Percentiles rank a stretch among this genome's conserved stretches.
These are phyloP conservation scores for Pulicaria dysenterica DNA, from an alignment of 129 eudicot species.

Conservation along the genomic window DNA sequence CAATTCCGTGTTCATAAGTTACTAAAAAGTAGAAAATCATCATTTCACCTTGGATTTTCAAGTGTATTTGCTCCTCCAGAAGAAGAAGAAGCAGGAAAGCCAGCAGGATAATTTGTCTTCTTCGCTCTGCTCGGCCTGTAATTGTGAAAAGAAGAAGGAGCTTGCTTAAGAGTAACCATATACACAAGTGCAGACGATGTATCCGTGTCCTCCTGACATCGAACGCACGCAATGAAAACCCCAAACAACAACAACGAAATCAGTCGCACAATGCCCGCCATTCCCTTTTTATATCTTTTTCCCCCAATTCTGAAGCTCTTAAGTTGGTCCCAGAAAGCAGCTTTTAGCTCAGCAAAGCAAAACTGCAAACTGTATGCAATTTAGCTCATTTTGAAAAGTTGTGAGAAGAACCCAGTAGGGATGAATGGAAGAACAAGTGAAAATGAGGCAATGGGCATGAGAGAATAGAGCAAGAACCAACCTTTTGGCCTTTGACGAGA, in stretches of 20 bases:
- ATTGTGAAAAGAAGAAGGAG: conserved; percentile 51
- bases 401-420: conserved; percentile 20
- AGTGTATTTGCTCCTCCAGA: conserved; percentile 49
- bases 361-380: conserved; percentile 11
- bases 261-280: conserved; percentile 45
- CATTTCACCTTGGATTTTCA: conserved; percentile 59
- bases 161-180: conserved; percentile 77
- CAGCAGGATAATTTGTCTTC: conserved; percentile 27
- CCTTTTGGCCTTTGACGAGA: too few species aligned
- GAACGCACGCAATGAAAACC: conserved; percentile 29
- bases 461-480: not conserved
- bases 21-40: not conserved
- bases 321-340: conserved; percentile 24
- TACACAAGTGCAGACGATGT: conserved; percentile 52
- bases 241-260: conserved; percentile 40
- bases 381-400: conserved; percentile 5
- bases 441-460: conserved; percentile 29
- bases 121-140: conserved; percentile 33
- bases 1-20: not conserved
- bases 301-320: not conserved
- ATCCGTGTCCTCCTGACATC: conserved; percentile 37
- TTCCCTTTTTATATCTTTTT: conserved; percentile 18
- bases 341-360: not conserved
- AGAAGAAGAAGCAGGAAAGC: conserved; percentile 38
- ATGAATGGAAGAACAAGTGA: conserved; percentile 18